Evolutionary conservation across 2,329 filamentous ascomycete species (phyloP), one percentile per base, ranked within the genome.

Genomic region (Nannizziopsis arthrosporioides): DNA sequence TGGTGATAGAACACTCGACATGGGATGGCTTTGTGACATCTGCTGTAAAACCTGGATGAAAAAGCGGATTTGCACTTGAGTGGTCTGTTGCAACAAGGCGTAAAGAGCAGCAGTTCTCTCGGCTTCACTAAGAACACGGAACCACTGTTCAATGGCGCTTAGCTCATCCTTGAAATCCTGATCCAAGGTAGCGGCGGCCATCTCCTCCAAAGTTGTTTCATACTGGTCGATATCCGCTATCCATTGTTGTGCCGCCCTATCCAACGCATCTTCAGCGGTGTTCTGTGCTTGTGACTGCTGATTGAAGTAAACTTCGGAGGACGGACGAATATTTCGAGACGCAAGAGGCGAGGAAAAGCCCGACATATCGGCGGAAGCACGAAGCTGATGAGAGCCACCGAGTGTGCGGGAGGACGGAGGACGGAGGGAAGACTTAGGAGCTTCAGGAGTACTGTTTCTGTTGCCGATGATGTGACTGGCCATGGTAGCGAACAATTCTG

Each of bases 151-250:
- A 62, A 98, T 98, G 57, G 92, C 92, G 64, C 88, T 95, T 52
- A 98, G 78, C 68, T 98, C 92, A 68, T 96, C 92, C 72, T 98
- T 98, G 75, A 98, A 98, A 64, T 98, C 92, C 72, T 98, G 92
- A 64, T 98, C 92, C 47, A 96, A 74, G n/a, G 92, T 96, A 22
- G 92, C 92, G 30, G 90, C 89, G 38, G 92, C 92, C 92, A 98
- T 98, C 66, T 98, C 92, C 68, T 96, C 92, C 61, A 98, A 70
- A 1, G 92, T 98, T n/a, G 82, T 94, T 73, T 98, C 92, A 61
- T 95, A 95, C 67, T 96, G 90, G 64, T 98, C 92, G 57, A 98
- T 96, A 61, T 98, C 92, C 48, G 90, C 88, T 59, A 98, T 90
- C 92, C 92, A 98, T 68, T 98, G 89, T 71, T 95, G 89, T 44